Base-by-base conservation (phyloP, 176 grass and related monocot species). In the Bothriochloa decipiens region DNA sequence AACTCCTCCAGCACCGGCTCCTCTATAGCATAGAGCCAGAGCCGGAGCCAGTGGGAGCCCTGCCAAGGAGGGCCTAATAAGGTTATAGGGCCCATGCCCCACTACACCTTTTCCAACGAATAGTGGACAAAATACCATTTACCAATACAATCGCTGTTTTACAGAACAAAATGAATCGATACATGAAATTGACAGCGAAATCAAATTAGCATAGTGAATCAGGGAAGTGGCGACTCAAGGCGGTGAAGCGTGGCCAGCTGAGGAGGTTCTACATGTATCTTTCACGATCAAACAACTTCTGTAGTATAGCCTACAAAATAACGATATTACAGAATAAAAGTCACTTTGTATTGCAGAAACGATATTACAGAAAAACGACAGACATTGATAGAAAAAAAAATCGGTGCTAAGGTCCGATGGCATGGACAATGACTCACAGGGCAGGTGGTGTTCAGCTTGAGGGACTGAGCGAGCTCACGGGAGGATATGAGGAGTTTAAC, bases 251-350 rank as follows among this genome's bases (percentile, higher is more conserved):
- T 2, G 39, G 29, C 11, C 11, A 53, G 29, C 15, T 55, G 12
- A 37, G 17, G 64, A 52, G 29, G 15, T 80, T 76, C 81, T 86
- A 95, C 85, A 92, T 95, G 76, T 88, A 95, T 67, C 93, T 95
- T 84, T 98, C 93, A 90, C 81, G 96, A 74, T 98, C 93, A 40
- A 95, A 84, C 75, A 98, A 89, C 75, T 98, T 98, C 60, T 95
- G 93, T 68, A 98, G 89, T 25, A 95, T 81, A 80, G 89, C 89
- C 96, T 98, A 86, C 28, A 36, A 90, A 82, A 87, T 25, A 69
- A 9, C 8, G 15, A 68, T 22, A n/a, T n/a, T n/a, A n/a, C n/a
- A n/a, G n/a, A 15, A 28, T 66, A 15, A 61, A 20, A 76, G 64
- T 7, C 62, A 35, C 14, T 25, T n/a, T 23, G 25, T 64, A 25